These are phyloP conservation scores for Isoetes engelmannii DNA, from an alignment of 83 land plant genomes.

Conservation along the genomic window DNA sequence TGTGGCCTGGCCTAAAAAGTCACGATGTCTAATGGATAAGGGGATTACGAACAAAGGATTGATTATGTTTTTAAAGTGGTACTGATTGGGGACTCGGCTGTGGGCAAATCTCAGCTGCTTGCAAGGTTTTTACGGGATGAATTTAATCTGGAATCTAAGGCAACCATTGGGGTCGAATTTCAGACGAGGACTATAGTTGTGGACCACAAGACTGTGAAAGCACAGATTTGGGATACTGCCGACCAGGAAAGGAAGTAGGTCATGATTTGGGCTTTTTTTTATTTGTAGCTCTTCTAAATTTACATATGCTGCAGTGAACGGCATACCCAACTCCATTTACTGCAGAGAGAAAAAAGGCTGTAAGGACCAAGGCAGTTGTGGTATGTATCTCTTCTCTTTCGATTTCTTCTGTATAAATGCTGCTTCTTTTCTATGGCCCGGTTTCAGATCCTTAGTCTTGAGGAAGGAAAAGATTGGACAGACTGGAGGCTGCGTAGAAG, in stretches of 20 bases:
- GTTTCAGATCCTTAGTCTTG: too few species aligned
- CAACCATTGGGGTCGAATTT: slow-evolving; percentile 47
- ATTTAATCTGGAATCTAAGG: slow-evolving; percentile 58
- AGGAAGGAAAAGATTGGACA: too few species aligned
- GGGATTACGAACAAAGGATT: slow-evolving; percentile 30
- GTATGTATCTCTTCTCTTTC: too few species aligned
- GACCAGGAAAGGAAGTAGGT: slow-evolving; percentile 37
- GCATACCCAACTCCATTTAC: too few species aligned
- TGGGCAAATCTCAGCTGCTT: slow-evolving; percentile 57
- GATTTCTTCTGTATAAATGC: too few species aligned
- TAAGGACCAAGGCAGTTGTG: too few species aligned
- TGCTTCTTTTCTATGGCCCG: too few species aligned
- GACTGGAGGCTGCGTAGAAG: too few species aligned
- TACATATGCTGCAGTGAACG: too few species aligned
- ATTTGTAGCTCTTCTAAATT: too few species aligned
- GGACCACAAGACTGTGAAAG: slow-evolving; percentile 37
- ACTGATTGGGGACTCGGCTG: slow-evolving; percentile 25
- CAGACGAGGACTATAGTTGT: slow-evolving; percentile 43
- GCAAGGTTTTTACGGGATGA: slow-evolving; percentile 50
- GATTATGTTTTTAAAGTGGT: slow-evolving; percentile 55
- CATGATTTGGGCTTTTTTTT: background rate
- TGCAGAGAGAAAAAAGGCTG: too few species aligned
- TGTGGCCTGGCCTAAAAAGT: too few species aligned
- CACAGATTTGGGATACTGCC: slow-evolving; percentile 66
- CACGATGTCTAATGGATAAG: slow-evolving; percentile 11